A percentile compares a stretch with the other conserved stretches of the same genome.
phyloP scores from a whole-genome alignment of 371 early-diverging fungal species.

The Globomyces sp. region DNA sequence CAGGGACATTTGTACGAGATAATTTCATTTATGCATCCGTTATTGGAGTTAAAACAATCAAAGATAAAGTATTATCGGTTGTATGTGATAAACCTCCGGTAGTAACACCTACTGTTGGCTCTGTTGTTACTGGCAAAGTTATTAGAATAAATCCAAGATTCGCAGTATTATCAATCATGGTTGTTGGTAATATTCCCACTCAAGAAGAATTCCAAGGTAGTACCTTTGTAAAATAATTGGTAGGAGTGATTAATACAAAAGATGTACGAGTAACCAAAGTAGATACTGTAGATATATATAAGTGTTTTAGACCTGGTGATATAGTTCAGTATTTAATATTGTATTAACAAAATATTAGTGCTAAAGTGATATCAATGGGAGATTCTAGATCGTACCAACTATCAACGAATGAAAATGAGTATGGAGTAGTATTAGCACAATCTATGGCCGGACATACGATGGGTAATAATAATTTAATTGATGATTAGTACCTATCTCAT shows the following conservation, averaged over 20 bases:
- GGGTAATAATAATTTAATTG: conserved; percentile 28
- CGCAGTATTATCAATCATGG: conserved; percentile 86
- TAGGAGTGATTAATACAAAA: conserved; percentile 86
- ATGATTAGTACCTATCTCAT: conserved; percentile 74
- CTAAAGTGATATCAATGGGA: conserved; percentile 75
- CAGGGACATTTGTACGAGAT: background rate
- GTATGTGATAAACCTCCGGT: conserved; percentile 34
- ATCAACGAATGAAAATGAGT: conserved; percentile 90
- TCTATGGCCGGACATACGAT: conserved; percentile 82
- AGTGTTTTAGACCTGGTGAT: conserved; percentile 94
- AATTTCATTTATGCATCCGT: conserved; percentile 8
- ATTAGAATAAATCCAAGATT: conserved; percentile 78
- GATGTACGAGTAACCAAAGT: conserved; percentile 93
- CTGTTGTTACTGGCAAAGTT: conserved; percentile 82
- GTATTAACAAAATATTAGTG: no score
- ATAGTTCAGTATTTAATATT: conserved; percentile 51
- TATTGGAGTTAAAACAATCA: background rate
- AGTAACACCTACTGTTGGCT: conserved; percentile 80
- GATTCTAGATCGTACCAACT: conserved; percentile 87
- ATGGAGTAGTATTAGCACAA: conserved; percentile 91
- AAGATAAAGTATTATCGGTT: background rate
- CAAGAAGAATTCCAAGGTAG: no score
- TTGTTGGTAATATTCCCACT: conserved; percentile 60
- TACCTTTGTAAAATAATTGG: conserved; percentile 47
- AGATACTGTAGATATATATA: conserved; percentile 88